Evolutionary conservation across 1,139 yeast species (phyloP), one percentile per base, ranked within the genome.

Genomic region (Fermentozyma sake): DNA sequence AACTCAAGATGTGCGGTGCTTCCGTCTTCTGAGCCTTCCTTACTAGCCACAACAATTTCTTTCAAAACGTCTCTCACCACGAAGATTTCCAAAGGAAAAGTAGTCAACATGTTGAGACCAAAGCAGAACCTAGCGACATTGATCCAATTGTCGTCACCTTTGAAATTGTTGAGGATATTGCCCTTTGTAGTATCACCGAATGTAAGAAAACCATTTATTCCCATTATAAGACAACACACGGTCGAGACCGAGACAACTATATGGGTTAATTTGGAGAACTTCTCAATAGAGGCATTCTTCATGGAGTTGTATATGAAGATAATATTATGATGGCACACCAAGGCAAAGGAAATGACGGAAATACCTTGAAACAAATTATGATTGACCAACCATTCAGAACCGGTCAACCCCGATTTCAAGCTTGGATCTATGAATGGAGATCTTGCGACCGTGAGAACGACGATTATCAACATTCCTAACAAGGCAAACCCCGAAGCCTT

Each of bases 281-380:
- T 68, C 36, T 76, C 78, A 44, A 85, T 53, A 2, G 94, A 78
- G 4, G 95, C 91, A 17, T 74, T 74, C 38, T 71, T 72, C 47
- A 89, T 68, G 0, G 96, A 85, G 47, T 85, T 86, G 57, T 80
- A 89, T 23, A 89, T 89, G 46, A 87, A 80, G 22, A 89, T 75
- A 1, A 96, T 85, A 49, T 89, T 89, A 52, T 89, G 97, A 48
- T 89, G 97, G 49, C 97, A 89, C 3, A 89, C 97, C 43, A 89
- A 71, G 5, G 97, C 94, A 61, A 89, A 89, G 0, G 96, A 86
- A 18, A 89, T 85, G 28, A 89, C 95, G 12, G 93, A 79, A 14
- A 89, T 77, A 2, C 96, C 96, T 52, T 87, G 95, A 49, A 89
- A 85, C 7, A 89, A 60, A 27, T 79, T 77, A 11, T 68, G 55